Conservation (phyloP, 768 basidiomycete genomes). For the Plicaturopsis crispa region DNA sequence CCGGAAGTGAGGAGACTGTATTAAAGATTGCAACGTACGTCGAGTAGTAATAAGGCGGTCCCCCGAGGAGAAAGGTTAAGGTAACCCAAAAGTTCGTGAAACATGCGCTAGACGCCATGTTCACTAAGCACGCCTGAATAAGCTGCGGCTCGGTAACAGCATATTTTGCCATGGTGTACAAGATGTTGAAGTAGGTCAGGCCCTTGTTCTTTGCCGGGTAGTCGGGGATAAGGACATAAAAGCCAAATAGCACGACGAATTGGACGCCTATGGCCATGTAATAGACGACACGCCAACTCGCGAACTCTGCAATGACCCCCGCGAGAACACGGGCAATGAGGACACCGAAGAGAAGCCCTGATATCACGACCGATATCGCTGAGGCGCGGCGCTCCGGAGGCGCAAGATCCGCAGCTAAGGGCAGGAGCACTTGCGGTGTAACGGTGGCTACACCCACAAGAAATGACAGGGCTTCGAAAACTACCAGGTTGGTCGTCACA, state of each 20-base stretch:
- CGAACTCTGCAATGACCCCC: conserved; percentile 68
- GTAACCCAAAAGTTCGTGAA: conserved; percentile 44
- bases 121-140: conserved; percentile 59
- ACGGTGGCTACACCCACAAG: conserved; percentile 67
- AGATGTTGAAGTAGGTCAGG: conserved; percentile 59
- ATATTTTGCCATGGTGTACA: conserved; percentile 73
- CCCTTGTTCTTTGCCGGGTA: conserved; percentile 69
- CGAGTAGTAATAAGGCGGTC: conserved; percentile 67
- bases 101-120: conserved; percentile 51
- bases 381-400: conserved; percentile 64
- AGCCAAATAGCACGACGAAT: conserved; percentile 41
- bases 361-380: conserved; percentile 63
- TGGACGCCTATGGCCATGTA: conserved; percentile 74
- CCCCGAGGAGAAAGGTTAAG: conserved; percentile 75
- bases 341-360: conserved; percentile 61
- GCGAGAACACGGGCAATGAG: conserved; percentile 69
- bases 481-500: conserved; percentile 46
- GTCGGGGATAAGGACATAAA: conserved; percentile 71
- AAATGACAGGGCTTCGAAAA: conserved; percentile 64
- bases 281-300: conserved; percentile 68
- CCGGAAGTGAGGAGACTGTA: background rate
- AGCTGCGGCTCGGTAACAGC: conserved; percentile 72
- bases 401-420: conserved; percentile 76
- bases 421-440: conserved; percentile 67
- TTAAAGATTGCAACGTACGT: conserved; percentile 39